Percentiles rank a stretch among this genome's conserved stretches.
Conservation (phyloP, 208 protist species). For the Eutreptiella sp. region DNA sequence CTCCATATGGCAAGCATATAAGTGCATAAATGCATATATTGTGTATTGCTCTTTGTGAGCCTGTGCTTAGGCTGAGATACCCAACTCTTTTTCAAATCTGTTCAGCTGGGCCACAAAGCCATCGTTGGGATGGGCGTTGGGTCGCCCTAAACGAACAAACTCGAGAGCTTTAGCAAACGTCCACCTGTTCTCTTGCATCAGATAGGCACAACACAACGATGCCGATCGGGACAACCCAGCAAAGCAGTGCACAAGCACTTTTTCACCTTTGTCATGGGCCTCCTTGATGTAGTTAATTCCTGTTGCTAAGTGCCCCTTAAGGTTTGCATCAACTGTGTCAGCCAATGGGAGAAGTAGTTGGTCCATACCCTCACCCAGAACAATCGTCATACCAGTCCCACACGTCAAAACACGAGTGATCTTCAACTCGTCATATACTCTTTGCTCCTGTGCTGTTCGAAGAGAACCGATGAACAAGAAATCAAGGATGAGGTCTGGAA, state of each 20-base stretch:
- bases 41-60: no score
- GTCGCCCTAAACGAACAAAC: conserved; percentile 3
- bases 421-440: conserved; percentile 67
- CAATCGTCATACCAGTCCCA: conserved; percentile 55
- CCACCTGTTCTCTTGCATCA: conserved; percentile 45
- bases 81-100: no score
- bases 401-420: conserved; percentile 71
- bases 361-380: conserved; percentile 50
- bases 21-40: no score
- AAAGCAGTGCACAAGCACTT: conserved; percentile 77
- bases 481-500: conserved; percentile 68
- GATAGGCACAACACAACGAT: conserved; percentile 72
- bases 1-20: no score
- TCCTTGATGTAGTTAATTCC: conserved; percentile 66
- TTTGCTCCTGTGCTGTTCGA: conserved; percentile 67
- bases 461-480: conserved; percentile 70
- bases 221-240: conserved; percentile 75
- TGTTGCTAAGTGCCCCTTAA: conserved; percentile 60
- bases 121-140: conserved; percentile 22
- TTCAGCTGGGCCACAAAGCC: no score
- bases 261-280: conserved; percentile 40
- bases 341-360: conserved; percentile 65
- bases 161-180: background rate
- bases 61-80: no score
- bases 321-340: conserved; percentile 70